Base-by-base conservation (phyloP, 306 rosid species). In the Casuarina equisetifolia region DNA sequence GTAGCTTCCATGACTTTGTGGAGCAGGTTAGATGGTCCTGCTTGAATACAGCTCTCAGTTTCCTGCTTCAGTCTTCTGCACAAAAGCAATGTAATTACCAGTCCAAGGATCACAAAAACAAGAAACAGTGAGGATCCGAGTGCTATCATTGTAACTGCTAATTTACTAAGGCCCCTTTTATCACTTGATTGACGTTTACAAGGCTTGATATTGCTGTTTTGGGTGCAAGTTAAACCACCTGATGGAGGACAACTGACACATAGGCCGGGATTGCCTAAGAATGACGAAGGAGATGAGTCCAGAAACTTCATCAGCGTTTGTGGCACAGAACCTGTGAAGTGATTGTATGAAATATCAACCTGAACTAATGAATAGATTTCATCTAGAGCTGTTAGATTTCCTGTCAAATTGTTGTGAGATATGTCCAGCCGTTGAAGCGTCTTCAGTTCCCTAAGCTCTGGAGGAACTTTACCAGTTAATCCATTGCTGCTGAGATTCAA, bases 401-500 rank as follows among this genome's bases (percentile, higher is more conserved):
- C 97, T 19, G 89, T 88, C 87, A 95, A 85, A 75, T 92, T 87
- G 87, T 92, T 95, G 36, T 51, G 84, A 69, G 98, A 92, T 17
- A 95, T 54, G 82, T 90, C 96, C 64, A 95, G n/a, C 7, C 4
- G n/a, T 75, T 45, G 82, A 17, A 90, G 81, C 25, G 0, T 78
- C 19, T 53, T 67, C 77, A 92, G 64, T 38, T 72, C 81, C 20
- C 83, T 78, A 0, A 94, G 66, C 82, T 87, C 97, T 0, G 19
- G 50, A 52, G 98, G 98, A 77, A 94, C 61, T 36, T 69, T 74
- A 38, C 97, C 98, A 9, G 72, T 87, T 85, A 94, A 81, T 53
- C 85, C 83, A 79, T 90, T 95, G 69, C 82, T 85, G 86, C 97
- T 92, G 42, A 95, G 89, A 86, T 95, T 95, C 84, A 95, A 77